phyloP scores from a whole-genome alignment of 441 rosid species.

The Isatis lusitanica region DNA sequence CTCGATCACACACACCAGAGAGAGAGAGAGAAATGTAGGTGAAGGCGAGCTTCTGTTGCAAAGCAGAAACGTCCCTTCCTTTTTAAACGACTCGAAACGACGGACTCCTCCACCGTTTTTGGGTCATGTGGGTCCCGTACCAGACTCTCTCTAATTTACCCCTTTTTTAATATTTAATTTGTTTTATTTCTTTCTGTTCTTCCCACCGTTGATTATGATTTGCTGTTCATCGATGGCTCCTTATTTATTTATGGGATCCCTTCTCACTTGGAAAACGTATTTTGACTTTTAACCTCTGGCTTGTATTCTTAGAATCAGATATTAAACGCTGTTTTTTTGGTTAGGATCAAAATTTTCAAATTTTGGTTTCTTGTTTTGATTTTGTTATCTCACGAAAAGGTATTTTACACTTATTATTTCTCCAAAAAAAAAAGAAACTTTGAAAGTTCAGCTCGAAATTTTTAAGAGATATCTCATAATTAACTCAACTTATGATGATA shows the following conservation, averaged over 20 bases:
- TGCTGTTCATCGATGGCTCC: constrained; percentile 27
- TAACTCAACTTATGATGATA: background rate
- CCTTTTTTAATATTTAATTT: background rate
- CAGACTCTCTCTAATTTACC: constrained; percentile 5
- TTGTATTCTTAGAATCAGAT: constrained; percentile 14
- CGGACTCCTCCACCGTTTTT: constrained; percentile 17
- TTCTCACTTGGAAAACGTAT: constrained; percentile 32
- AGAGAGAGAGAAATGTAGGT: constrained; percentile 23
- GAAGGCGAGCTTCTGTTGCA: constrained; percentile 40
- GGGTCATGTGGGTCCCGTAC: constrained; percentile 21
- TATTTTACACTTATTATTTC: background rate
- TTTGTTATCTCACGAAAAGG: background rate
- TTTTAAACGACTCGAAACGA: constrained; percentile 31
- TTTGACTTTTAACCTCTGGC: constrained; percentile 16
- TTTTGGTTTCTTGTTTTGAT: background rate
- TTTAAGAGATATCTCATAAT: background rate
- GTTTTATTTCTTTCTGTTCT: background rate
- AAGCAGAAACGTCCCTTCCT: constrained; percentile 18
- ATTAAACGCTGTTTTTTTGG: background rate
- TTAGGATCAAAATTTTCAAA: background rate
- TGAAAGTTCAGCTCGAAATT: background rate
- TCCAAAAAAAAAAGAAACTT: background rate
- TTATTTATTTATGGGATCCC: background rate
- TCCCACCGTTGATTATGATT: constrained; percentile 34
- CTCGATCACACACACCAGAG: constrained; percentile 27